Conservation (phyloP, 257 asterid genomes). For the Salvia rosmarinus region DNA sequence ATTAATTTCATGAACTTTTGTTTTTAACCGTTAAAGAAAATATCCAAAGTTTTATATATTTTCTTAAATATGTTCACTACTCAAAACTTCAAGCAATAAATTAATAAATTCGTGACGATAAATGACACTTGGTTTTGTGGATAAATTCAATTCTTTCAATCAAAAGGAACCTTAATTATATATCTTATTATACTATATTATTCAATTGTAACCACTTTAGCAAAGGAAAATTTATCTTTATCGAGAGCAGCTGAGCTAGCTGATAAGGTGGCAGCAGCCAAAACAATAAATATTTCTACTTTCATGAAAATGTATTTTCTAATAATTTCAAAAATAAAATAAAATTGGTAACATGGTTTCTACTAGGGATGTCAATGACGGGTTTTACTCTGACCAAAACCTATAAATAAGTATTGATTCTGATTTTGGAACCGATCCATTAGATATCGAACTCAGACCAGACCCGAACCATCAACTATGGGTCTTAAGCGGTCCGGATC, state of each 20-base stretch:
- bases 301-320: not conserved
- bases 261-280: slow-evolving; percentile 45
- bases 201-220: slow-evolving; percentile 26
- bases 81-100: not conserved
- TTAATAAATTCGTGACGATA: not conserved
- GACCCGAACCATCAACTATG: too few relatives aligned
- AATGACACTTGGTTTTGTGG: not conserved
- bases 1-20: too few relatives aligned
- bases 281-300: slow-evolving; percentile 33
- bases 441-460: too few relatives aligned
- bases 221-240: slow-evolving; percentile 29
- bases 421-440: too few relatives aligned
- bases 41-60: too few relatives aligned
- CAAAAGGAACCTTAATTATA: not conserved
- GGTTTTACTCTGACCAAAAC: too few relatives aligned
- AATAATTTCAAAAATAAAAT: not conserved
- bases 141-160: slow-evolving; percentile 6
- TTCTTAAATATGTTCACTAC: too few relatives aligned
- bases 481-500: too few relatives aligned
- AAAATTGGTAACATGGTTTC: slow-evolving; percentile 27
- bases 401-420: too few relatives aligned
- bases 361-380: too few relatives aligned
- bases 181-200: not conserved
- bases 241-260: slow-evolving; percentile 26
- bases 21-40: too few relatives aligned